Evolutionary conservation across 371 early-diverging fungal genomes (phyloP), one percentile per base, ranked within the genome.

Genomic region (Blakeslea trispora): DNA sequence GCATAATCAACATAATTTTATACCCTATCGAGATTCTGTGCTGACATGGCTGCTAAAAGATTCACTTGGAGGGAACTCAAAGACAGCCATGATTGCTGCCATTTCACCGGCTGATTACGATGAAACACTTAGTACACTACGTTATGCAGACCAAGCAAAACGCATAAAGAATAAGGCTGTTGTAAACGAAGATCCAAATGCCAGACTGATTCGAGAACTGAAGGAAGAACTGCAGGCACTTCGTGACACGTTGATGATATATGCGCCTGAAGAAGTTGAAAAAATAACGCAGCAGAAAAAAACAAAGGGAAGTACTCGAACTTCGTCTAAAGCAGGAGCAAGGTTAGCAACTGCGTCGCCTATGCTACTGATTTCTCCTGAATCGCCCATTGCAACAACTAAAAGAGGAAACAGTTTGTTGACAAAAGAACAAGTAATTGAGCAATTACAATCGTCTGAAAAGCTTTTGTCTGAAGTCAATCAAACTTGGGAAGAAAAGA

Each of bases 41-140:
- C 74, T 97, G 24, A 98, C 97, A 0, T 90, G 94, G 88, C 78
- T 98, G 0, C 72, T 98, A n/a, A 94, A 96, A 67, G 91, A 93
- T 59, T 92, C 91, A 15, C 75, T 95, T 5, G 93, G 93, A 46
- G 96, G 94, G 49, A 92, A 94, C 61, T 89, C 94, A 45, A 92
- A 94, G 53, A 92, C 95, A 5, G 81, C 93, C 47, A 95, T 96
- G 85, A 85, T 95, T 49, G 93, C 92, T 6, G 87, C 90, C 1
- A 82, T 93, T 15, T 86, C 89, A 50, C 89, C 91, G 0, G 84
- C 89, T 3, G 84, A 87, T 49, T 83, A 78, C 43, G 87, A 88
- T 44, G 97, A 97, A 75, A 90, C 95, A 2, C 75, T 96, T 13
- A 91, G 93, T 50, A 99, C 98, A 0, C 79, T 97, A 18, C 87